Evolutionary conservation across 2,329 filamentous ascomycete genomes (phyloP), one percentile per base, ranked within the genome.

Genomic region (Fusarium clavum): DNA sequence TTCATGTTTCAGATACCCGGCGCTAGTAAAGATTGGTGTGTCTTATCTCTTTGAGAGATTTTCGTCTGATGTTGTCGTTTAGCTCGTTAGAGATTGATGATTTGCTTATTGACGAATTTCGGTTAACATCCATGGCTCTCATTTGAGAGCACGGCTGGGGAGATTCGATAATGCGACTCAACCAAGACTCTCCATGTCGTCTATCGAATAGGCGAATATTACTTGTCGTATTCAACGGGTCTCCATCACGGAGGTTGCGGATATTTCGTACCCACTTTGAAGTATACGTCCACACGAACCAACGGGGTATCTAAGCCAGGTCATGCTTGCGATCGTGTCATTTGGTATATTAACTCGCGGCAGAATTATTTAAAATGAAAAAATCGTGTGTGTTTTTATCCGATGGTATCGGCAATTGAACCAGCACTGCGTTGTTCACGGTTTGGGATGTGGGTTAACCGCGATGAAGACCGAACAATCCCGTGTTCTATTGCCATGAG

Each of bases 1-100:
- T 62, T 41, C 43, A 40, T 18, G 67, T 71, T 71, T 70, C 67
- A 70, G 63, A 70, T 70, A 56, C 62, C 45, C 67, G 67, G 57
- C 67, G 67, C 67, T 52, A 40, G 32, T 27, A 25, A 52, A 40
- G 16, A 52, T 27, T 52, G 18, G 32, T 52, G 32, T 52, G 38
- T 32, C 48, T 52, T 40, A 40, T 52, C 14, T 29, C 11, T 6
- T 29, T n/a, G 41, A 44, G 41, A 0, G 41, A 44, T 44, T 46
- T 27, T 25, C 44, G 16, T 52, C 24, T 40, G n/a, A 24, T 40
- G 16, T 51, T 25, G 44, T 52, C 9, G 22, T 20, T 16, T 52
- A 32, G 30, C 7, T 16, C 25, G 48, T 52, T 12, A 34, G 30
- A 52, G 32, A 52, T 52, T 40, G 32, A 52, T 40, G 32, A n/a